Evolutionary conservation across 129 eudicot species (phyloP).

Genomic region (Flaveria robusta): DNA sequence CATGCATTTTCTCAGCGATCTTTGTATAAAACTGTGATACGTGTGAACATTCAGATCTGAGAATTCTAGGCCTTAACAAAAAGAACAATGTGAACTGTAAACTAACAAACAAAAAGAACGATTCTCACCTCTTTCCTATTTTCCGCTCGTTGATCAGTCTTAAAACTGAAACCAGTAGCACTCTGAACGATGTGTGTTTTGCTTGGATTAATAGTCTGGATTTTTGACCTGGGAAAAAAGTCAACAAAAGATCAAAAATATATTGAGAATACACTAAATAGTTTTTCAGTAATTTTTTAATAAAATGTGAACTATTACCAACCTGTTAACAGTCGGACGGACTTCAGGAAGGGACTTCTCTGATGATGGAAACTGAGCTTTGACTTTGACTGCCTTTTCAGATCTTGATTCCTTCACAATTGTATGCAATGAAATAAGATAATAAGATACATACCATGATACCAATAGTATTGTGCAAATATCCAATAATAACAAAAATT

Average conservation of each 20-base stretch:
- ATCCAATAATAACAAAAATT: not conserved
- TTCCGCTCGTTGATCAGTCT: slow-evolving; percentile 64
- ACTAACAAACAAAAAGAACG: slow-evolving; percentile 14
- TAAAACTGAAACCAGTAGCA: slow-evolving; percentile 46
- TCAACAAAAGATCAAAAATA: not conserved
- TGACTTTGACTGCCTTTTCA: slow-evolving; percentile 34
- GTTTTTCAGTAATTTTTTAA: not conserved
- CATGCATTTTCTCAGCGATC: slow-evolving; percentile 52
- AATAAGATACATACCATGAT: not conserved
- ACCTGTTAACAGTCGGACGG: slow-evolving; percentile 54
- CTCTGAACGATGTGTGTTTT: slow-evolving; percentile 37
- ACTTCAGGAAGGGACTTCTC: slow-evolving; percentile 43
- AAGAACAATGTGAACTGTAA: not conserved
- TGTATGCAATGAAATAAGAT: not conserved
- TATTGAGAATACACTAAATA: slow-evolving; percentile 8
- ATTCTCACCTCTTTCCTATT: slow-evolving; percentile 72
- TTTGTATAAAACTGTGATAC: slow-evolving; percentile 44
- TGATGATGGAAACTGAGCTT: slow-evolving; percentile 31
- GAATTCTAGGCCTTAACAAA: slow-evolving; percentile 9
- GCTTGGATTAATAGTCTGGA: slow-evolving; percentile 33
- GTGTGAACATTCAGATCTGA: not conserved
- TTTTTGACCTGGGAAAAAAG: slow-evolving; percentile 39
- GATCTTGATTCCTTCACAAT: slow-evolving; percentile 41
- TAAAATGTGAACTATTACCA: not conserved
- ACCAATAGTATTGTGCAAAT: not conserved